These are phyloP conservation scores for Fraxinus platypoda DNA, from an alignment of 305 asterid species.

Conservation along the genomic window DNA sequence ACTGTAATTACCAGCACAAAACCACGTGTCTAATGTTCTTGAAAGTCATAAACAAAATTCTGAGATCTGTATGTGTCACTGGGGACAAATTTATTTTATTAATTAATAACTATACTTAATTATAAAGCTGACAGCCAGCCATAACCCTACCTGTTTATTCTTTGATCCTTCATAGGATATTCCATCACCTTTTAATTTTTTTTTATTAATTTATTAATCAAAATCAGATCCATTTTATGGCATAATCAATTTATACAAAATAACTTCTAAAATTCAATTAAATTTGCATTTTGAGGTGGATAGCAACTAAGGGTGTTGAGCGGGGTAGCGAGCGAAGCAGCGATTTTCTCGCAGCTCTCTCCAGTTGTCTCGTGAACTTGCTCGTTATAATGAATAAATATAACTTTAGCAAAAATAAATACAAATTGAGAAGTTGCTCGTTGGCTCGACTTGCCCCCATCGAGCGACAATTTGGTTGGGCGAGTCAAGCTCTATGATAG, in stretches of 20 bases:
- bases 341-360: not conserved
- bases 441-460: not conserved
- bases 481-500: not conserved
- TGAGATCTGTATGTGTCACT: constrained; percentile 17
- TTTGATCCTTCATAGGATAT: constrained; percentile 28
- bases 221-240: not conserved
- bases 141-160: constrained; percentile 17
- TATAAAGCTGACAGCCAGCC: constrained; percentile 19
- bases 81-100: constrained; percentile 21
- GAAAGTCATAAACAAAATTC: not conserved
- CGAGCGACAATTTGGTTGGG: not conserved
- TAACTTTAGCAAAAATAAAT: too few relatives aligned
- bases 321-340: not conserved
- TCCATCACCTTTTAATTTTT: constrained; percentile 6
- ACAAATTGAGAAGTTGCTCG: too few relatives aligned
- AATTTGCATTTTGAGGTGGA: not conserved
- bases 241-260: too few relatives aligned
- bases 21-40: not conserved
- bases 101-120: not conserved
- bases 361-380: not conserved
- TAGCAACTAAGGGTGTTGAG: not conserved
- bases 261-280: not conserved
- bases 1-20: not conserved
- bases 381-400: not conserved
- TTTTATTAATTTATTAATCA: not conserved